phyloP scores from a whole-genome alignment of 2,329 filamentous ascomycete species.

The Pestalotiopsis sp. region DNA sequence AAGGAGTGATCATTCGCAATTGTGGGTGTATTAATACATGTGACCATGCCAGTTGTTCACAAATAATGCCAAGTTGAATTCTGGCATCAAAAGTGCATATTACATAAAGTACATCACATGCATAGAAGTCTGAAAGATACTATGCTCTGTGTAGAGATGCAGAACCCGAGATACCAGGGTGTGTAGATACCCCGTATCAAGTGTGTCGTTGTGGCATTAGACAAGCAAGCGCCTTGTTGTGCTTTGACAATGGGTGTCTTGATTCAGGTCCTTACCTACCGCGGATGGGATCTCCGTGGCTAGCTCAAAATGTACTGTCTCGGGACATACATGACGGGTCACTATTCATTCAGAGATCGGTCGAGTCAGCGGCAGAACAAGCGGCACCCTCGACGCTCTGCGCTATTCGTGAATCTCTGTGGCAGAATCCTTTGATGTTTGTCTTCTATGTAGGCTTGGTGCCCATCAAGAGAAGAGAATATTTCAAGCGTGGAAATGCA shows the following conservation, averaged over 20 bases:
- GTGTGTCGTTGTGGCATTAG: neutral
- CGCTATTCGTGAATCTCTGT: neutral
- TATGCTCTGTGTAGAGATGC: too few species aligned
- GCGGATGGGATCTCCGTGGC: neutral
- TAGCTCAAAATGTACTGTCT: neutral
- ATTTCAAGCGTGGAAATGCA: too few species aligned
- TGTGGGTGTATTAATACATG: too few species aligned
- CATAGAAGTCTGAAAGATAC: too few species aligned
- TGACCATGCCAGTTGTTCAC: too few species aligned
- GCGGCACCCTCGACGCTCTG: neutral
- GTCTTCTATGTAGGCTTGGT: neutral
- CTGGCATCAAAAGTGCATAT: too few species aligned
- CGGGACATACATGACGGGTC: neutral
- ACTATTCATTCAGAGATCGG: neutral
- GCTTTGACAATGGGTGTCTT: neutral
- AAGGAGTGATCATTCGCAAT: too few species aligned
- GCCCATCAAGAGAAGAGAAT: too few species aligned
- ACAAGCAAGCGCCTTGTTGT: neutral
- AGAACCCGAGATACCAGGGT: too few species aligned
- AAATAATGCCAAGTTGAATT: too few species aligned
- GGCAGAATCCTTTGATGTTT: neutral
- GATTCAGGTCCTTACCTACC: neutral
- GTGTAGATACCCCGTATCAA: too few species aligned
- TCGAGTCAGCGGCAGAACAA: neutral
- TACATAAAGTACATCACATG: too few species aligned